These are phyloP conservation scores for Emydomyces testavorans DNA, from an alignment of 2,329 filamentous ascomycete species.

Conservation along the genomic window DNA sequence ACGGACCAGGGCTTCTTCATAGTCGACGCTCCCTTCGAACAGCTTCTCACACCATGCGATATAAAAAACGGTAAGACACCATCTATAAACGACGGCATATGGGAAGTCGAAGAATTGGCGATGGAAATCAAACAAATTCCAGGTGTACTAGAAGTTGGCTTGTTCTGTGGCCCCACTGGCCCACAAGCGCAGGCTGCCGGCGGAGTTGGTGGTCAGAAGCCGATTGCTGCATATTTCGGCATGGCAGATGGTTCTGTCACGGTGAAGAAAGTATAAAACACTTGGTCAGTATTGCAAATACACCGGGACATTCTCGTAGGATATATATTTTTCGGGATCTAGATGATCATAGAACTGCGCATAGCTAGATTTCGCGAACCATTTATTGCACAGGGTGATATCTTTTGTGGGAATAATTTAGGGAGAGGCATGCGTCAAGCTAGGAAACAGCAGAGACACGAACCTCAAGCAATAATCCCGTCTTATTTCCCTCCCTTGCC, in stretches of 20 bases:
- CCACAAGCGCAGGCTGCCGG: conserved; percentile 52
- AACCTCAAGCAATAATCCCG: neutral
- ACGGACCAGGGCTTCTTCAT: conserved; percentile 84
- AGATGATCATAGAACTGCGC: neutral
- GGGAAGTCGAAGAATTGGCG: conserved; percentile 69
- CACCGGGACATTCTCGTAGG: no score
- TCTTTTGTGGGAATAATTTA: no score
- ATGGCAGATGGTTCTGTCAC: conserved; percentile 64
- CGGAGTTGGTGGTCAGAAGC: conserved; percentile 68
- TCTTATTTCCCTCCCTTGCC: conserved; percentile 61
- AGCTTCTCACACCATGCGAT: conserved; percentile 55
- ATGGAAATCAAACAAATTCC: conserved; percentile 65
- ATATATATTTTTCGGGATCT: neutral
- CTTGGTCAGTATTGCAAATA: no score
- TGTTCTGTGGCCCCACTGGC: conserved; percentile 77
- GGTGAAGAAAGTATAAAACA: conserved; percentile 39
- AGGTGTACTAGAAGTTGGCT: conserved; percentile 81
- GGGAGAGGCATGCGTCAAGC: neutral
- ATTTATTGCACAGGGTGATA: neutral
- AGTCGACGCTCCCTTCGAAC: conserved; percentile 79
- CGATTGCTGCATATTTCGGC: conserved; percentile 88
- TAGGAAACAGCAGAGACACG: neutral
- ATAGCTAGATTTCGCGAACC: neutral
- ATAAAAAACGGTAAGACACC: conserved; percentile 38
- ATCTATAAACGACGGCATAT: conserved; percentile 53